Conservation (phyloP, 1,139 yeast species). For the Candida glucosophila region DNA sequence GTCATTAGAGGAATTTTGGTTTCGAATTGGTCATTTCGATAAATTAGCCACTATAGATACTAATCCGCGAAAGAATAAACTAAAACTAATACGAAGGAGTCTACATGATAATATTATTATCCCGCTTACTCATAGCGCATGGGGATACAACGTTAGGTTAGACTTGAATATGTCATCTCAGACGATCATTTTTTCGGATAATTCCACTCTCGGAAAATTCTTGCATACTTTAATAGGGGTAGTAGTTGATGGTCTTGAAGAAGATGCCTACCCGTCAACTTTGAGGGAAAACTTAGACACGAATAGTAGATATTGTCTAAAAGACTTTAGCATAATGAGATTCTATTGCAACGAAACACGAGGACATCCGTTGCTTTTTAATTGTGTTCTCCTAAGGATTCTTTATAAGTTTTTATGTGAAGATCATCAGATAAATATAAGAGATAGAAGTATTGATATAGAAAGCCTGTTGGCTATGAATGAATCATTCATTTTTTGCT, state of each 20-base stretch:
- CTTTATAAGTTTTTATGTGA: too few relatives aligned
- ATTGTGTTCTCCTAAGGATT: slow-evolving; percentile 15
- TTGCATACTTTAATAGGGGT: slow-evolving; percentile 2
- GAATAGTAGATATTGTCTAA: slow-evolving; percentile 8
- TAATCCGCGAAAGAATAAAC: slow-evolving; percentile 6
- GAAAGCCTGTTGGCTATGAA: too few relatives aligned
- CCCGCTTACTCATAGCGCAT: slow-evolving; percentile 4
- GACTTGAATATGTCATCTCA: too few relatives aligned
- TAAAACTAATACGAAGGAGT: slow-evolving; percentile 6
- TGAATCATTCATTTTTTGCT: too few relatives aligned
- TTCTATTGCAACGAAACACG: slow-evolving; percentile 16
- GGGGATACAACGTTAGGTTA: slow-evolving; percentile 3
- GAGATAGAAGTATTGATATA: too few relatives aligned
- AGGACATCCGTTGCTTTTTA: slow-evolving; percentile 16
- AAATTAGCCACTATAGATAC: slow-evolving; percentile 11
- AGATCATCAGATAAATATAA: too few relatives aligned
- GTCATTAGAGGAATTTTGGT: slow-evolving; percentile 17
- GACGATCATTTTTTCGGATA: slow-evolving; percentile 2
- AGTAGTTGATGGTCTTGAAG: too few relatives aligned
- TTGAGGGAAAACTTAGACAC: too few relatives aligned
- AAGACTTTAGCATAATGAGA: slow-evolving; percentile 21
- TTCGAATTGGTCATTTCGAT: slow-evolving; percentile 16
- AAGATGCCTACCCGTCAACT: too few relatives aligned
- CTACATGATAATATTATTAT: slow-evolving; percentile 8
- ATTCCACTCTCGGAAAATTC: slow-evolving; percentile 3